Percentiles rank a stretch among this genome's conserved stretches.
Conservation (phyloP, 2,329 filamentous ascomycete genomes). For the Colletotrichum somersetense region DNA sequence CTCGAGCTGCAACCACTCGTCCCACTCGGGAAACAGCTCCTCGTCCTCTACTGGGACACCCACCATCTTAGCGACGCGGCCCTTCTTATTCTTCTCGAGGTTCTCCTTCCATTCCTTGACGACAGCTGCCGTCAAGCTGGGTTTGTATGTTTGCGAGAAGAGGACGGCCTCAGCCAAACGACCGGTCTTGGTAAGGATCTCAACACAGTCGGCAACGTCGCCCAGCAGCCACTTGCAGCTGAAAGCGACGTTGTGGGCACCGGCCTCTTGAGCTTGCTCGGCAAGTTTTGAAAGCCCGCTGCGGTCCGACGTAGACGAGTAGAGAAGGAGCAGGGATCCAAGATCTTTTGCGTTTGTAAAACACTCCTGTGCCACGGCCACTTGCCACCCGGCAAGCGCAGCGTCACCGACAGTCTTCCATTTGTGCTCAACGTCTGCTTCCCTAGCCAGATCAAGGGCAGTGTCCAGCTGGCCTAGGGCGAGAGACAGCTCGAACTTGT, state of each 20-base stretch:
- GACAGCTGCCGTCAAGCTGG: conserved; percentile 76
- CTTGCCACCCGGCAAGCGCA: conserved; percentile 87
- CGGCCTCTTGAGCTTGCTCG: conserved; percentile 78
- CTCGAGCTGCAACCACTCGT: conserved; percentile 88
- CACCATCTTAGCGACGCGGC: conserved; percentile 84
- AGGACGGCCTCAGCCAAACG: conserved; percentile 88
- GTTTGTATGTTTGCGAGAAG: conserved; percentile 96
- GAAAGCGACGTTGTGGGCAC: conserved; percentile 93
- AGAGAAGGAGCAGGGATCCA: conserved; percentile 87
- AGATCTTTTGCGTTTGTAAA: conserved; percentile 92
- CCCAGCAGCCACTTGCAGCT: conserved; percentile 89
- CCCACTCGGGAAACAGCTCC: conserved; percentile 96
- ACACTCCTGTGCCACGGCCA: conserved; percentile 90
- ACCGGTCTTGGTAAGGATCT: conserved; percentile 82
- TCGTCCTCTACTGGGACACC: conserved; percentile 85
- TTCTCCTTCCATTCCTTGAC: conserved; percentile 85
- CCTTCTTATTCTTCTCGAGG: conserved; percentile 87
- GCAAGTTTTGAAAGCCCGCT: conserved; percentile 81
- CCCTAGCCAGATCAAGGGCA: conserved; percentile 84
- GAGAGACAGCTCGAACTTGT: conserved; percentile 94
- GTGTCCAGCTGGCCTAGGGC: conserved; percentile 86
- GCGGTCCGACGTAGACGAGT: conserved; percentile 86
- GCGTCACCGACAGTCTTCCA: conserved; percentile 98
- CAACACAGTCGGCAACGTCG: conserved; percentile 84
- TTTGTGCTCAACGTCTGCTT: conserved; percentile 92